Evolutionary conservation across 2,329 filamentous ascomycete genomes (phyloP).

Genomic region (Niveomyces coronatus): DNA sequence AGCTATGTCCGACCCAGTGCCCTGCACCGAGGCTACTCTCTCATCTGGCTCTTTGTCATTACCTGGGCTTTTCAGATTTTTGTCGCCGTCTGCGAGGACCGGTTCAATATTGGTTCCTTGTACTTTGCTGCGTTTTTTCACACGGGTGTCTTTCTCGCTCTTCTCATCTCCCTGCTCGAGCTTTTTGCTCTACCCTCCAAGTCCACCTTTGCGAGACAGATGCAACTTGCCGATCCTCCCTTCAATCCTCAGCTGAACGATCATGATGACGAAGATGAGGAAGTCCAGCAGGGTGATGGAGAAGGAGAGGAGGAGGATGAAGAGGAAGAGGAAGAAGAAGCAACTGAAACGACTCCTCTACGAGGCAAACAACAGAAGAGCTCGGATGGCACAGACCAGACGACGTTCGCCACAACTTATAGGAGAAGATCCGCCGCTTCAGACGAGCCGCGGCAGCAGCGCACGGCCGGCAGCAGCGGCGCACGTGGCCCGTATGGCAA

Average conservation of each 20-base stretch:
- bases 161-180: constrained; percentile 68
- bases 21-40: constrained; percentile 68
- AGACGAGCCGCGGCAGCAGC: constrained; percentile 18
- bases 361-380: constrained; percentile 23
- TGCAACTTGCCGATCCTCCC: constrained; percentile 31
- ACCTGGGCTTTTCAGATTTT: constrained; percentile 64
- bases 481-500: constrained; percentile 43
- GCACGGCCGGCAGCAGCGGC: constrained; percentile 21
- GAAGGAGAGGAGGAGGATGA: constrained; percentile 13
- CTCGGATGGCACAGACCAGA: constrained; percentile 25
- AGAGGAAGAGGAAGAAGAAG: constrained; percentile 18
- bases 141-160: constrained; percentile 60
- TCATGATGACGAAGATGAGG: constrained; percentile 3
- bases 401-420: constrained; percentile 47
- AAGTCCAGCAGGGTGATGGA: constrained; percentile 11
- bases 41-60: constrained; percentile 74
- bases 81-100: constrained; percentile 66
- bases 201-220: constrained; percentile 52
- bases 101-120: constrained; percentile 59
- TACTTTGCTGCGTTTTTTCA: constrained; percentile 80
- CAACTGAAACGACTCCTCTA: constrained; percentile 47
- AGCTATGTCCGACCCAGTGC: constrained; percentile 76
- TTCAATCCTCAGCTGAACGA: neutral
- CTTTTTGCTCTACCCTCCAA: constrained; percentile 68
- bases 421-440: constrained; percentile 32